These are phyloP conservation scores for Acer negundo DNA, from an alignment of 345 rosid genomes.

Conservation along the genomic window DNA sequence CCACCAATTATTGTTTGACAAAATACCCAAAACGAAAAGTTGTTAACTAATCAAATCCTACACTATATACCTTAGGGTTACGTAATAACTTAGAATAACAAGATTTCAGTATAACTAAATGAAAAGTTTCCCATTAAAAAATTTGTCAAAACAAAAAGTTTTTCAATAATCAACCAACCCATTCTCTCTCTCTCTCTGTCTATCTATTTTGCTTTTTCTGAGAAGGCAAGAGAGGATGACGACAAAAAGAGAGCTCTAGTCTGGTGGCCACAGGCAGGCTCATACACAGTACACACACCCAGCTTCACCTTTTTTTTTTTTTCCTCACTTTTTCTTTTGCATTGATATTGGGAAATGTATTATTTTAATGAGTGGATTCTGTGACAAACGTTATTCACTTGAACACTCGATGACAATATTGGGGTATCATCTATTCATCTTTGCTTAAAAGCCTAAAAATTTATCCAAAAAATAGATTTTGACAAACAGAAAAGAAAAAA, in stretches of 20 bases:
- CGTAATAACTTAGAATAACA: neutral
- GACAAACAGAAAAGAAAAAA: conserved; percentile 37
- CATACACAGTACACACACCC: too few species aligned
- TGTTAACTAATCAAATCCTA: neutral
- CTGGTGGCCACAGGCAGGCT: neutral
- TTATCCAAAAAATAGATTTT: conserved; percentile 20
- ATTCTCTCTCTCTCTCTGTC: neutral
- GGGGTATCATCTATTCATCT: conserved; percentile 22
- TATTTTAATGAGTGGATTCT: conserved; percentile 40
- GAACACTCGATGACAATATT: conserved; percentile 39
- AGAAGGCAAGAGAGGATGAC: conserved; percentile 15
- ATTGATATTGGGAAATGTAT: conserved; percentile 31
- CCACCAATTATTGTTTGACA: neutral
- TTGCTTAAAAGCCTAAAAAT: conserved; percentile 6
- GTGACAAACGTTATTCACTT: conserved; percentile 45
- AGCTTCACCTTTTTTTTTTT: neutral
- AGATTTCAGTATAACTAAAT: conserved; percentile 29
- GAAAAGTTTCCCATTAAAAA: conserved; percentile 23
- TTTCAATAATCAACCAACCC: conserved; percentile 10
- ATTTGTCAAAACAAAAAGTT: conserved; percentile 16
- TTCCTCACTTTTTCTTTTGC: conserved; percentile 19
- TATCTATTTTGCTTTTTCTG: conserved; percentile 13
- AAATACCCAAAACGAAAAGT: conserved; percentile 2
- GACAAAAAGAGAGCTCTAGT: conserved; percentile 36
- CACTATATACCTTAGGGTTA: neutral